A percentile compares a stretch with the other conserved stretches of the same genome.
Evolutionary conservation across 257 asterid genomes (phyloP).

Genomic region (Fraxinus excelsior): DNA sequence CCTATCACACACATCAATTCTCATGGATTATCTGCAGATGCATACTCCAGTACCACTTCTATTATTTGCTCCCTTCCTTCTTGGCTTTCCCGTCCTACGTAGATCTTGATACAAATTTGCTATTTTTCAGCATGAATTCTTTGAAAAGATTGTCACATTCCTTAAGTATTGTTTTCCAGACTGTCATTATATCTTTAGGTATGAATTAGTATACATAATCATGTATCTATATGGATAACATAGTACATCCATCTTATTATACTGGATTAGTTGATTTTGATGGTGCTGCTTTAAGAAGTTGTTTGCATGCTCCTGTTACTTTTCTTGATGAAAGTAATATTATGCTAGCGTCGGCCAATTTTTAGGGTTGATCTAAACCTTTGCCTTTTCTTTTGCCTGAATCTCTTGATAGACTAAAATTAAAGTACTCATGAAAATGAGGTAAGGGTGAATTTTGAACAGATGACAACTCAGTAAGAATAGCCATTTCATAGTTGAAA

Average conservation of each 20-base stretch:
- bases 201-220: background rate
- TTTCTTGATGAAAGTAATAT: too few species aligned
- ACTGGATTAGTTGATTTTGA: background rate
- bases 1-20: slow-evolving; percentile 4
- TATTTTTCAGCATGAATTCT: background rate
- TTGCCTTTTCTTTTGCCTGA: background rate
- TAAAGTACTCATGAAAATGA: background rate
- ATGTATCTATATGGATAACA: background rate
- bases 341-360: background rate
- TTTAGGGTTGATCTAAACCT: background rate
- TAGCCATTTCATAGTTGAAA: background rate
- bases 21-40: slow-evolving; percentile 3
- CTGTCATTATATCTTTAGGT: background rate
- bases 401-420: background rate
- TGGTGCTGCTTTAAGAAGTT: background rate
- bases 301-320: background rate
- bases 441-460: background rate
- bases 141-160: background rate
- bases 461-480: background rate
- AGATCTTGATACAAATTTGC: background rate
- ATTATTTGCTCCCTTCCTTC: slow-evolving; percentile 2
- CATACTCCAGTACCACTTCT: background rate
- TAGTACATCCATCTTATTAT: background rate
- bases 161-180: slow-evolving; percentile 9
- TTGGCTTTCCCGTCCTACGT: background rate